Evolutionary conservation across 1,284 basidiomycete genomes (phyloP), one percentile per base, ranked within the genome.

Genomic region (Naganishia sp.): DNA sequence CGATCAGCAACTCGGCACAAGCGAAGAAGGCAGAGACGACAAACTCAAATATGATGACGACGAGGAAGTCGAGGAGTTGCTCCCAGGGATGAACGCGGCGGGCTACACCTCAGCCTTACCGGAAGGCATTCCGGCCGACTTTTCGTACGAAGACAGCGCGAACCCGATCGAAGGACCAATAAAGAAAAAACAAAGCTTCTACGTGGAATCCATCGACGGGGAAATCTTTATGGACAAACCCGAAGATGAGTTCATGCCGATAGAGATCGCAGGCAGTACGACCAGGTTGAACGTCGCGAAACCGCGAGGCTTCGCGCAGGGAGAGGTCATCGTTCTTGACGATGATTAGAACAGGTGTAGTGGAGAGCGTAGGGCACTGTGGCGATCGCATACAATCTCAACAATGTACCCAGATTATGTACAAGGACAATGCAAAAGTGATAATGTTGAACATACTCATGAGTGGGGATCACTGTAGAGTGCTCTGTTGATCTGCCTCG

Each of bases 1-100:
- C 3, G 9, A 13, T 39, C 36, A 39, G 36, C 36, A 7, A 39
- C 6, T 39, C 13, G 36, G 36, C 36, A 39, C 36, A 2, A 39
- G 36, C 36, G 36, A 39, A 39, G 36, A 39, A 39, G 36, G 10
- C 48, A 25, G 21, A 33, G 55, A 57, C 28, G 55, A 45, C 13
- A 18, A 48, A 18, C n/a, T 60, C 11, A 48, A 43, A 3, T 61
- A 50, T 46, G 59, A 61, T 36, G 50, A 61, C 57, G 50, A 60
- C 39, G 21, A 48, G 16, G 23, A 45, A 25, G 55, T 6, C 28
- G 36, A 23, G 25, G 59, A 50, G 2, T n/a, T 23, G 11, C n/a
- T 52, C 11, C 46, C 59, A n/a, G 59, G 59, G 11, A 61, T 61
- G 59, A 61, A 61, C 43, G n/a, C 48, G 16, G n/a, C 45, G 23